A percentile compares a stretch with the other conserved stretches of the same genome.
Conservation (phyloP, 1,139 yeast species). For the Geotrichum reessii region DNA sequence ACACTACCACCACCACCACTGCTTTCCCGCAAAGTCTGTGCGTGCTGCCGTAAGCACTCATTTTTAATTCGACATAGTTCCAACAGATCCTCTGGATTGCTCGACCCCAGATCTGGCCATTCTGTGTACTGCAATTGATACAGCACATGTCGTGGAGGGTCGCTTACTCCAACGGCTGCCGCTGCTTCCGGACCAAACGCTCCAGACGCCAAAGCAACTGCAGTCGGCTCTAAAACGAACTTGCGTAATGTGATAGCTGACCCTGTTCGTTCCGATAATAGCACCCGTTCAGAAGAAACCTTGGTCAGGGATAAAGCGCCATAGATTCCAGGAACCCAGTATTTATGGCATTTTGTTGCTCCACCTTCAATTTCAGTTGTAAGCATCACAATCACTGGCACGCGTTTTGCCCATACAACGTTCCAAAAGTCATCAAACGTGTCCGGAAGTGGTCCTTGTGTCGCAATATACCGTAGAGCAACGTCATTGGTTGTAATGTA, state of each 20-base stretch:
- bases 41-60: constrained; percentile 17
- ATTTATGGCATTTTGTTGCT: constrained; percentile 49
- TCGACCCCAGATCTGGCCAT: constrained; percentile 79
- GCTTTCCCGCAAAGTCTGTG: constrained; percentile 18
- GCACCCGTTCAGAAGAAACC: constrained; percentile 9
- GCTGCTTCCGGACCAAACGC: not conserved
- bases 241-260: constrained; percentile 21
- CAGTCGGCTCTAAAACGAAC: constrained; percentile 18
- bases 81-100: constrained; percentile 47
- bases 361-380: constrained; percentile 53
- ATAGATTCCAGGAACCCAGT: constrained; percentile 43
- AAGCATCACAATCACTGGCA: constrained; percentile 61
- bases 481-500: constrained; percentile 40
- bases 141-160: not conserved
- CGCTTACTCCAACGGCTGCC: not conserved
- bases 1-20: not conserved
- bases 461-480: constrained; percentile 56
- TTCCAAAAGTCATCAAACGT: constrained; percentile 81
- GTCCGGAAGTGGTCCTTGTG: constrained; percentile 76
- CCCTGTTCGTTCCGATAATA: constrained; percentile 9
- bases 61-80: constrained; percentile 47
- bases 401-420: constrained; percentile 55
- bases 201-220: not conserved
- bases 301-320: constrained; percentile 22
- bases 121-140: constrained; percentile 59